These are phyloP conservation scores for Botryotinia convoluta DNA, from an alignment of 2,329 filamentous ascomycete species.

Conservation along the genomic window DNA sequence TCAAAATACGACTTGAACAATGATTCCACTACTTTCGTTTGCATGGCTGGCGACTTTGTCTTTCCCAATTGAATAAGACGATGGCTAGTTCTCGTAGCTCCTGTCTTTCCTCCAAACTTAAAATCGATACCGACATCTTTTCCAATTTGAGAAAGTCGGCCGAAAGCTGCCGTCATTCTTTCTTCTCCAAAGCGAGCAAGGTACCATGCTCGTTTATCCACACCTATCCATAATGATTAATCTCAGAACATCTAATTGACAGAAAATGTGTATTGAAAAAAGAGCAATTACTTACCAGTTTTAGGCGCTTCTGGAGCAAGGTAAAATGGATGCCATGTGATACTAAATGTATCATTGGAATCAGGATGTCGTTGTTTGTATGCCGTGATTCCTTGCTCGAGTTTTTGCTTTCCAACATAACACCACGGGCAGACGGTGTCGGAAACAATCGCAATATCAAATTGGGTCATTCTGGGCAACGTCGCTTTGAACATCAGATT, in stretches of 20 bases:
- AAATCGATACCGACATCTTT: conserved; percentile 69
- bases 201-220: conserved; percentile 58
- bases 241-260: background rate
- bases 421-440: conserved; percentile 57
- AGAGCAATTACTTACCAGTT: conserved; percentile 43
- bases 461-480: conserved; percentile 60
- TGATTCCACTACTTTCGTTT: conserved; percentile 59
- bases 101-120: conserved; percentile 66
- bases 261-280: background rate
- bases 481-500: conserved; percentile 28
- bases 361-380: conserved; percentile 62
- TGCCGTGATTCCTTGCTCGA: conserved; percentile 66
- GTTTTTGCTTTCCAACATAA: conserved; percentile 62
- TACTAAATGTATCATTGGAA: conserved; percentile 65
- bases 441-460: conserved; percentile 74
- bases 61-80: conserved; percentile 69
- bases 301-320: conserved; percentile 65
- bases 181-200: conserved; percentile 62
- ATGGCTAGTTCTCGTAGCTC: conserved; percentile 78
- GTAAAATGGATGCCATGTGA: conserved; percentile 78
- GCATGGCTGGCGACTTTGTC: conserved; percentile 49
- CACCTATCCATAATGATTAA: conserved; percentile 34
- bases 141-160: conserved; percentile 57
- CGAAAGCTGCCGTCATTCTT: conserved; percentile 55
- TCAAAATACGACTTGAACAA: conserved; percentile 68